phyloP scores from a whole-genome alignment of 768 basidiomycete species.

The Russula lepida region DNA sequence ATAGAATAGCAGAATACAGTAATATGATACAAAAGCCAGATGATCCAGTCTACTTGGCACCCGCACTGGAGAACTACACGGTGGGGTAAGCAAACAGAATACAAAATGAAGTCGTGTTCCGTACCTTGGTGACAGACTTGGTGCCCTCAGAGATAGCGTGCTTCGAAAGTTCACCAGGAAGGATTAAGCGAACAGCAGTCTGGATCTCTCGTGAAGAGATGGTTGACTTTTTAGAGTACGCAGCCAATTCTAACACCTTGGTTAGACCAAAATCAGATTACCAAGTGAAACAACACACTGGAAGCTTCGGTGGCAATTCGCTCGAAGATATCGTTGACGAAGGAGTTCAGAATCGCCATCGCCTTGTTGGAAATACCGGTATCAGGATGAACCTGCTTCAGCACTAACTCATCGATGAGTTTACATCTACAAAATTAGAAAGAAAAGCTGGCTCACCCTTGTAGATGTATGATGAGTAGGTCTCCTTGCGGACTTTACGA shows the following conservation, averaged over 20 bases:
- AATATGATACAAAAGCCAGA: slow-evolving; percentile 21
- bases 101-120: slow-evolving; percentile 21
- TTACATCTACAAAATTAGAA: background rate
- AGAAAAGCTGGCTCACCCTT: slow-evolving; percentile 49
- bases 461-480: slow-evolving; percentile 90
- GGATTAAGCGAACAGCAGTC: slow-evolving; percentile 92
- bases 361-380: slow-evolving; percentile 99
- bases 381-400: slow-evolving; percentile 97
- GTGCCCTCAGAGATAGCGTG: slow-evolving; percentile 93
- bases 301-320: slow-evolving; percentile 90
- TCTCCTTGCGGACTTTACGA: slow-evolving; percentile 81
- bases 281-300: slow-evolving; percentile 41
- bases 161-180: slow-evolving; percentile 93
- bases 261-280: background rate
- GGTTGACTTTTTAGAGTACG: slow-evolving; percentile 97
- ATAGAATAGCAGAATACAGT: slow-evolving; percentile 26
- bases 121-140: slow-evolving; percentile 79
- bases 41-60: slow-evolving; percentile 44
- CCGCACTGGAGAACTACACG: slow-evolving; percentile 60
- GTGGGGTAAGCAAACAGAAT: slow-evolving; percentile 3
- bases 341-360: slow-evolving; percentile 93
- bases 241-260: slow-evolving; percentile 67
- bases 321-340: slow-evolving; percentile 93
- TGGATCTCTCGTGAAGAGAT: slow-evolving; percentile 99
- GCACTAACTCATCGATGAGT: slow-evolving; percentile 40